Evolutionary conservation across 345 rosid genomes (phyloP).

Genomic region (Iberis pinnata): DNA sequence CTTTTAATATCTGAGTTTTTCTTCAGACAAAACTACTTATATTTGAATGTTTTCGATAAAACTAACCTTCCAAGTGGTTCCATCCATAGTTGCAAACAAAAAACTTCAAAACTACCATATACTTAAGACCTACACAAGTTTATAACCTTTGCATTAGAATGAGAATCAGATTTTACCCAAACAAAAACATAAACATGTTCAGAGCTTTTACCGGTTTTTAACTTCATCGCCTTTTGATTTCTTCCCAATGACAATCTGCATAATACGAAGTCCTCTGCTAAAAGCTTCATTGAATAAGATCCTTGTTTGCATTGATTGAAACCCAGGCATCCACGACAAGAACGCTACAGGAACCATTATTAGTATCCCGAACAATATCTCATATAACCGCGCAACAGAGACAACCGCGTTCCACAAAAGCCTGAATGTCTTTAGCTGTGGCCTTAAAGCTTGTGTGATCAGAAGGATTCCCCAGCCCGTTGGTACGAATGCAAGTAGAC

Average conservation of each 20-base stretch:
- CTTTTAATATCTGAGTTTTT: not conserved
- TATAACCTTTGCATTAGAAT: constrained; percentile 5
- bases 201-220: constrained; percentile 9
- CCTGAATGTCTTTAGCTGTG: constrained; percentile 35
- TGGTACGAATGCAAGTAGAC: constrained; percentile 77
- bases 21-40: not conserved
- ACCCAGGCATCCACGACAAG: constrained; percentile 86
- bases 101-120: constrained; percentile 15
- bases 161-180: constrained; percentile 1
- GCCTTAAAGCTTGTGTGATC: constrained; percentile 58
- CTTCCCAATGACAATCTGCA: constrained; percentile 65
- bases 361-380: constrained; percentile 64
- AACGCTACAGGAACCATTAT: constrained; percentile 74
- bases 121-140: constrained; percentile 24
- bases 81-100: not conserved
- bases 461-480: constrained; percentile 85
- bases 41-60: not conserved
- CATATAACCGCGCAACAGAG: constrained; percentile 75
- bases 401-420: constrained; percentile 68
- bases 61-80: not conserved
- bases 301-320: constrained; percentile 85
- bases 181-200: not conserved
- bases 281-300: constrained; percentile 35
- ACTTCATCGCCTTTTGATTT: constrained; percentile 40
- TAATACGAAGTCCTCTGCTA: constrained; percentile 74